phyloP scores from a whole-genome alignment of 225 moss, liverwort and hornwort genomes.

The Sphagnum tenellum region DNA sequence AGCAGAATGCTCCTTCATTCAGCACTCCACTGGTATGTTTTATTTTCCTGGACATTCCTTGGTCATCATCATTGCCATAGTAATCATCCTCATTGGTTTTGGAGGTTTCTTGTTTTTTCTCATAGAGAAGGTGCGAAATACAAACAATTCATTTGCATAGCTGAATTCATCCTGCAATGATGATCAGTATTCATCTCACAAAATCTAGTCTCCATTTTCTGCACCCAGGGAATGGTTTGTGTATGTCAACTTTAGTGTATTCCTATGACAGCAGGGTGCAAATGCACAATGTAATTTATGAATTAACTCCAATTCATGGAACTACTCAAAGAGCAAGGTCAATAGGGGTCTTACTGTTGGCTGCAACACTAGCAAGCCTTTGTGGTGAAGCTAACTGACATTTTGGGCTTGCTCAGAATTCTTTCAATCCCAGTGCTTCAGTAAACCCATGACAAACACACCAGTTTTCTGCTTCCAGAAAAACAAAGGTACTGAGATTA shows the following conservation, averaged over 20 bases:
- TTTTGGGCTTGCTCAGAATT: conserved; percentile 74
- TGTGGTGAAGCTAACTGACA: conserved; percentile 71
- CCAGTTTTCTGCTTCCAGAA: conserved; percentile 60
- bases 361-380: conserved; percentile 75
- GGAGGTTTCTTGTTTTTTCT: conserved; percentile 18
- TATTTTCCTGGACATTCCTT: no score
- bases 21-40: no score
- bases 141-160: conserved; percentile 82
- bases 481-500: no score
- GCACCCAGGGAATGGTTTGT: conserved; percentile 2
- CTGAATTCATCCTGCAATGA: conserved; percentile 65
- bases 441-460: conserved; percentile 85
- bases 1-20: no score
- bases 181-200: conserved; percentile 85
- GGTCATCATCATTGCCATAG: conserved; percentile 27
- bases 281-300: no score
- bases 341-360: conserved; percentile 45
- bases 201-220: conserved; percentile 89
- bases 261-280: neutral
- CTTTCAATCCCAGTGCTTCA: conserved; percentile 62
- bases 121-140: conserved; percentile 40
- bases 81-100: conserved; percentile 18
- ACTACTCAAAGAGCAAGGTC: no score
- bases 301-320: no score
- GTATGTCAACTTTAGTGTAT: neutral